phyloP scores from a whole-genome alignment of 2,329 filamentous ascomycete species.

The Claviceps sp. region DNA sequence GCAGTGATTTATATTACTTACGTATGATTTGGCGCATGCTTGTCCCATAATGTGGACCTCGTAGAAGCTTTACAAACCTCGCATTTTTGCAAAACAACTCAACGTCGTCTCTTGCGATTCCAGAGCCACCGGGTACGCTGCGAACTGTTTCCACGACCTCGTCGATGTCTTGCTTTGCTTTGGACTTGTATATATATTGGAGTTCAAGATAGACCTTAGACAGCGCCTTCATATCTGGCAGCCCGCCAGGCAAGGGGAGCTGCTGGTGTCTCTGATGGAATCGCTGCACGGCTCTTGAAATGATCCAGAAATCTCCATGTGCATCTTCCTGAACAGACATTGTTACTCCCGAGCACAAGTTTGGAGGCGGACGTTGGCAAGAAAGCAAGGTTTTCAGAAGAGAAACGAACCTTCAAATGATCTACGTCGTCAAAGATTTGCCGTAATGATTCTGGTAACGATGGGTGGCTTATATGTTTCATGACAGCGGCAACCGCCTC shows the following conservation, averaged over 20 bases:
- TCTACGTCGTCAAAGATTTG: slow-evolving; percentile 63
- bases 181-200: slow-evolving; percentile 84
- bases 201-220: slow-evolving; percentile 80
- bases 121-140: slow-evolving; percentile 30
- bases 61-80: slow-evolving; percentile 80
- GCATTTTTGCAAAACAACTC: slow-evolving; percentile 94
- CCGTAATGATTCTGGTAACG: slow-evolving; percentile 53
- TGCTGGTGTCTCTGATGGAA: slow-evolving; percentile 64
- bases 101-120: slow-evolving; percentile 58
- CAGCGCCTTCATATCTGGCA: slow-evolving; percentile 97
- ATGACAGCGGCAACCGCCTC: slow-evolving; percentile 80
- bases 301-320: slow-evolving; percentile 66
- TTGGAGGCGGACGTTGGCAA: not conserved
- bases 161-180: slow-evolving; percentile 64
- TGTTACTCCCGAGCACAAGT: not conserved
- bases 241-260: slow-evolving; percentile 70
- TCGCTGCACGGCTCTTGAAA: slow-evolving; percentile 61
- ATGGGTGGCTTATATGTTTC: slow-evolving; percentile 63
- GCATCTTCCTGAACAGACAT: not conserved
- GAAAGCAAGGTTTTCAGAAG: not conserved
- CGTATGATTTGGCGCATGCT: slow-evolving; percentile 39
- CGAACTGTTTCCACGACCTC: slow-evolving; percentile 60
- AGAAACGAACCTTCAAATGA: slow-evolving; percentile 35
- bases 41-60: slow-evolving; percentile 31
- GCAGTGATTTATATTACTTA: slow-evolving; percentile 22